Conservation (phyloP, 169 alveolate species). For the Plasmodium cynomolgi region DNA sequence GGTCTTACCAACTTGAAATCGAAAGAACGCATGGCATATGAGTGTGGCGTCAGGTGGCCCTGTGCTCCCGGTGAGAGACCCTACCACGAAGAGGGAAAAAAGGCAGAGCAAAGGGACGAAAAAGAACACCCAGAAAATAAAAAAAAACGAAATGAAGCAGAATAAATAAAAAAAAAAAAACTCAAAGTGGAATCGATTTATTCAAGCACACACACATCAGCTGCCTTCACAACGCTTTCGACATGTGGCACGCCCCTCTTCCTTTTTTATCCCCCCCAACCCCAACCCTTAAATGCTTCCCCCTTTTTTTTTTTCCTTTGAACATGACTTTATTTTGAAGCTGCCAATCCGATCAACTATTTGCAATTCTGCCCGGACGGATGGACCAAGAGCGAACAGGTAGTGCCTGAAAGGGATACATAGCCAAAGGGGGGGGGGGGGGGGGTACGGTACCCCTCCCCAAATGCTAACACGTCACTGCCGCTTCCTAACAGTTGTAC, state of each 20-base stretch:
- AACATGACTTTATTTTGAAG: not conserved
- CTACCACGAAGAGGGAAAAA: not conserved
- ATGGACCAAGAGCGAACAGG: constrained; percentile 48
- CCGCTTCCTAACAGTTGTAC: not conserved
- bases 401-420: not conserved
- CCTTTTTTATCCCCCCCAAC: not conserved
- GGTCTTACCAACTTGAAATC: not conserved
- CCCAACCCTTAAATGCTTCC: not conserved
- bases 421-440: not conserved
- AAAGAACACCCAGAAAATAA: not conserved
- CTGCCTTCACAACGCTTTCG: not conserved
- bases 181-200: not conserved
- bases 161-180: not conserved
- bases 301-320: not conserved
- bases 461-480: not conserved
- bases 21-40: constrained; percentile 48
- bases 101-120: not conserved
- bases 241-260: not conserved
- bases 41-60: constrained; percentile 55
- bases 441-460: not conserved
- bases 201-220: not conserved
- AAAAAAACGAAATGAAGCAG: not conserved
- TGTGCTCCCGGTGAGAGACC: constrained; percentile 29
- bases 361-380: constrained; percentile 49
- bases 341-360: constrained; percentile 7